These are phyloP conservation scores for Boletus sensibilis DNA, from an alignment of 768 basidiomycete genomes.

Conservation along the genomic window DNA sequence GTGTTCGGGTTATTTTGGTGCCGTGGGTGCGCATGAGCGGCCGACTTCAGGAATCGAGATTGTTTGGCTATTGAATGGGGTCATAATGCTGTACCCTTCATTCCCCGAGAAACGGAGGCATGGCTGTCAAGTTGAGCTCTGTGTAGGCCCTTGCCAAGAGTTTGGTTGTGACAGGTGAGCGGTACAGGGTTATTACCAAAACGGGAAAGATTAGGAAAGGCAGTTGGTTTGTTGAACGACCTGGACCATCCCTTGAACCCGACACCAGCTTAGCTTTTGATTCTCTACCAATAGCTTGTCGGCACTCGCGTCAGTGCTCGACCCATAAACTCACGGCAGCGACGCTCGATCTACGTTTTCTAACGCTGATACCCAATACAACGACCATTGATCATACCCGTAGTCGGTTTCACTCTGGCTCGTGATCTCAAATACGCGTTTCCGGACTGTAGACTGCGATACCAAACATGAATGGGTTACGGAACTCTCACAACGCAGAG, in stretches of 20 bases:
- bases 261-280: not conserved
- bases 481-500: constrained; percentile 57
- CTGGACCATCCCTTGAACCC: not conserved
- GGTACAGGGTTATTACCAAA: constrained; percentile 10
- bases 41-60: not conserved
- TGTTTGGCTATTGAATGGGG: not conserved
- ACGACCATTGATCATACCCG: constrained; percentile 2
- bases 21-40: not conserved
- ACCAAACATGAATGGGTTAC: constrained; percentile 46
- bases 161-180: no score
- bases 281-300: not conserved
- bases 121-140: not conserved
- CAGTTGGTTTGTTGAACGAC: constrained; percentile 8
- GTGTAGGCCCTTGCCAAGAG: no score
- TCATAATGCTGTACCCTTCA: not conserved
- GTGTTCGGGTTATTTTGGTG: not conserved
- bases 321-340: constrained; percentile 2
- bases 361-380: constrained; percentile 5
- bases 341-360: not conserved
- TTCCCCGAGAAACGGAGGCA: not conserved
- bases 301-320: not conserved
- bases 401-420: constrained; percentile 5
- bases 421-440: constrained; percentile 13
- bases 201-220: constrained; percentile 6
- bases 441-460: constrained; percentile 1